Base-by-base conservation (phyloP, 2,329 filamentous ascomycete genomes). In the Fusarium euwallaceae region DNA sequence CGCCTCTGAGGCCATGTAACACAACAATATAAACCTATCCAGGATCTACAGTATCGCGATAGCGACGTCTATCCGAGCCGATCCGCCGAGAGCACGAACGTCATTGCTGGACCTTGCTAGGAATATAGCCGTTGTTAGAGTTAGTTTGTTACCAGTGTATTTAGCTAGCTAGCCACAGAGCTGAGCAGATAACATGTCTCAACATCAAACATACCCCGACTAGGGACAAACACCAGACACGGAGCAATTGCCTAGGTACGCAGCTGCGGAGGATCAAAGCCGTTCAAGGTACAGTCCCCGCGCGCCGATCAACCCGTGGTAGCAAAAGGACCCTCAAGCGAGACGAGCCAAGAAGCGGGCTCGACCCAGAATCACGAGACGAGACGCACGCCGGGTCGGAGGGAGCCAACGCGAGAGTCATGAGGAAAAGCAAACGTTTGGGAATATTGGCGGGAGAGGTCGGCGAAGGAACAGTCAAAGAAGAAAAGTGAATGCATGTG, bases 361-460 rank as follows among this genome's bases (percentile, higher is more conserved):
- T 64, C 62, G 62, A 22, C 27, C 51, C 62, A 64, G 48, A 24
- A 64, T 59, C 48, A 64, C 37, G 62, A 59, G 37, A 64, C 29
- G 17, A n/a, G 39, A 29, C 48, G 24, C 22, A 34, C 32, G 32
- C 11, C 11, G 24, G 34, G 43, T 32, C 37, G 37, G 45, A 20
- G 22, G 20, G 55, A 58, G 55, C 29, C 29, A 16, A 41, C 20
- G n/a, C 61, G 61, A 41, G 61, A 17, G n/a, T 24, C 48, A 36
- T 64, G 20, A 56, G 53, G 60, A 63, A 63, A 63, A 53, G 45
- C 22, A 69, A 74, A 61, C 20, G 12, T 11, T 37, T 12, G 34
- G 34, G 11, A 22, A 27, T 48, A 24, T 45, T 12, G 36, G 36
- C n/a, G 24, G 20, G 45, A 10, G 29, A 37, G 48, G 39, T 63